A percentile compares a stretch with the other conserved stretches of the same genome.
Conservation (phyloP, 306 rosid species). For the apple (Malus domestica) region ASM211411v1 NC_041789.1:4474001-4474500, state of each 20-base stretch:
- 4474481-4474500: background rate
- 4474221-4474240: background rate
- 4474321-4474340: background rate
- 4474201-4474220: background rate
- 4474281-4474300: background rate
- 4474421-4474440: background rate
- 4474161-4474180: background rate
- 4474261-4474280: background rate
- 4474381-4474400: background rate
- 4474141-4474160: no score
- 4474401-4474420: background rate
- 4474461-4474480: background rate
- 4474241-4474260: background rate
- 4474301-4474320: background rate
- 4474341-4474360: background rate
- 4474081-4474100: background rate
- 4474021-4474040: background rate
- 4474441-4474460: background rate
- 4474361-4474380: background rate
- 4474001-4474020: background rate
- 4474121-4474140: background rate
- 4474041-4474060: background rate
- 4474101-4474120: background rate
- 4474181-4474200: background rate
- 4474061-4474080: background rate